Conservation (phyloP, 2,329 filamentous ascomycete genomes). For the Shiraia bambusicola region DNA sequence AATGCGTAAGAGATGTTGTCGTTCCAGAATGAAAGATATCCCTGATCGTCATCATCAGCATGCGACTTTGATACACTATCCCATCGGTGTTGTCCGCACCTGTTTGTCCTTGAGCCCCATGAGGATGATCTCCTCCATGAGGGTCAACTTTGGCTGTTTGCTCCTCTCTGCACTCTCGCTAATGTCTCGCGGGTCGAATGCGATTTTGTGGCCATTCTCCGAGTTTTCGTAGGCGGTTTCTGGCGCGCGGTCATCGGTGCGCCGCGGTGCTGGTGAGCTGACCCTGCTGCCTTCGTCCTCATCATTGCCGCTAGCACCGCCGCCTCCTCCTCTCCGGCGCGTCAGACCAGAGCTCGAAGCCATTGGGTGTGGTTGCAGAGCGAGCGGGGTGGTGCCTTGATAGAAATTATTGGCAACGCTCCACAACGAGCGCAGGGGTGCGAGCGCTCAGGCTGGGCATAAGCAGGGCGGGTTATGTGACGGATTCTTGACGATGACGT, state of each 20-base stretch:
- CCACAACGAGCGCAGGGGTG: constrained; percentile 38
- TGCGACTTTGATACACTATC: constrained; percentile 8
- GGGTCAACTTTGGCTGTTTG: constrained; percentile 96
- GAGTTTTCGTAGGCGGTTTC: constrained; percentile 85
- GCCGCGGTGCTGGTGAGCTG: constrained; percentile 64
- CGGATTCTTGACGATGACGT: constrained; percentile 14
- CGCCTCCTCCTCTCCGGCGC: constrained; percentile 67
- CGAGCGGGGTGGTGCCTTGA: constrained; percentile 29
- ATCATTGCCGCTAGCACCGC: constrained; percentile 57
- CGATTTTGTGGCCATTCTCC: constrained; percentile 98
- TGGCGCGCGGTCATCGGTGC: constrained; percentile 60
- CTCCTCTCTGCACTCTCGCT: constrained; percentile 93
- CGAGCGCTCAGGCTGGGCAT: constrained; percentile 39
- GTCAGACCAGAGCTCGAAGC: constrained; percentile 72
- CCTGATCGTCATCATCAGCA: constrained; percentile 55
- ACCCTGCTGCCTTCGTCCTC: constrained; percentile 66
- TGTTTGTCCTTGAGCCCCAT: constrained; percentile 98
- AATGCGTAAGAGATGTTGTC: constrained; percentile 99
- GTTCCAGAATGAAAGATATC: constrained; percentile 99
- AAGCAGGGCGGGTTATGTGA: constrained; percentile 17
- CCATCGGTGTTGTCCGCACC: constrained; percentile 55
- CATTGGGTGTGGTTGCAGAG: constrained; percentile 50
- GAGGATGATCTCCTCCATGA: constrained; percentile 97
- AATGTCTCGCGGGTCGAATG: constrained; percentile 94
- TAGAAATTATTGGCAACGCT: constrained; percentile 36